Evolutionary conservation across 495 filamentous ascomycete genomes (phyloP), one percentile per base, ranked within the genome.

Genomic region (Xylaria acuta): DNA sequence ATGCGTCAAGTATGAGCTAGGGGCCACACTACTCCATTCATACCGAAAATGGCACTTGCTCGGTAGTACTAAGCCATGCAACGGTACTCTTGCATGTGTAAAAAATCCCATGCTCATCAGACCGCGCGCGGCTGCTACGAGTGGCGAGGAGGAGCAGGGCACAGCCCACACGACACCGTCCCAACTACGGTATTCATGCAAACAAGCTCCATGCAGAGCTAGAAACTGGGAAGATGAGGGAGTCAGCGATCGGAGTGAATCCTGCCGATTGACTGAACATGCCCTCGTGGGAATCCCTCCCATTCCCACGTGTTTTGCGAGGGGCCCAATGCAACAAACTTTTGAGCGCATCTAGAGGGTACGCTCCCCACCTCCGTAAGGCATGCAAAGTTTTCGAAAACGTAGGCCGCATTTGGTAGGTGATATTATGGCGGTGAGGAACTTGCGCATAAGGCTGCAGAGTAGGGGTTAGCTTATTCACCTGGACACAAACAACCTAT

Each of bases 1-100:
- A 38, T 18, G 34, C 58, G 58, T 22, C 38, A 2, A 30, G 18
- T 5, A 22, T 22, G 58, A 38, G 58, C 34, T 22, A 64, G 22
- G 38, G 41, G 27, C 41, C 6, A 34, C 9, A 30, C 5, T 34
- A 16, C 25, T 12, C 14, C 41, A 49, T 22, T 32, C 25, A 18
- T 36, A 40, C 64, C 64, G 18, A n/a, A 22, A 7, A 34, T 12
- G 45, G 20, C 45, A 45, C 30, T 36, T 51, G 11, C 14, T 49
- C 38, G 64, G 64, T 51, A 64, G 14, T 25, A 64, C 49, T 34
- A 20, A 51, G 43, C 64, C 16, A 53, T 66, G 45, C 27, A 34
- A 34, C 63, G 20, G 38, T 34, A 22, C 9, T 66, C 25, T 34
- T 38, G 64, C 45, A 66, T 66, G 64, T 66, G 64, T 66, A 49